These are phyloP conservation scores for Esteya vermicola DNA, from an alignment of 2,329 filamentous ascomycete species.

Conservation along the genomic window DNA sequence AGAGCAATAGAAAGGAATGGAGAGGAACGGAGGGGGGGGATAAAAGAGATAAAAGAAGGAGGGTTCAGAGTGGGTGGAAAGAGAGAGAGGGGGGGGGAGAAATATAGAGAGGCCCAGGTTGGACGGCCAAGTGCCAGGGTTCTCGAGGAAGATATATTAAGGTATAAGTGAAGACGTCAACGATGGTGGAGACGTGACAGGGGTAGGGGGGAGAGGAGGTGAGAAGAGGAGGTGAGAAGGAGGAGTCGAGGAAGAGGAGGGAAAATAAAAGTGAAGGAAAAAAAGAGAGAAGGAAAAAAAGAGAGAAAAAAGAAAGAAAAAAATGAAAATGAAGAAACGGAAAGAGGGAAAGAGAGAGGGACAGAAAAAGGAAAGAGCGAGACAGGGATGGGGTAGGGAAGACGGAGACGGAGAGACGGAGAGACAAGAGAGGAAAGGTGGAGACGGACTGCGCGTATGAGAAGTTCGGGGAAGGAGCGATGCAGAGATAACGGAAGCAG, in stretches of 20 bases:
- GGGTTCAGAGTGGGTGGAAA: background rate
- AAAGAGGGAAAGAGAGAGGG: too few relatives aligned
- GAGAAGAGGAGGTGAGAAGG: too few relatives aligned
- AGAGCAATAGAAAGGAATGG: background rate
- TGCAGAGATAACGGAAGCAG: background rate
- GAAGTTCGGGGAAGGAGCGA: background rate
- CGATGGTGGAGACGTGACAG: background rate
- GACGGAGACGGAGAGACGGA: background rate
- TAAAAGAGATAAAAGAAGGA: background rate
- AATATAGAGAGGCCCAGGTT: background rate
- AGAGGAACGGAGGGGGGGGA: too few relatives aligned
- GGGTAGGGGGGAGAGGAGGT: too few relatives aligned
- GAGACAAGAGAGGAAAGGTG: background rate
- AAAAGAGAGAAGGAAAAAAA: too few relatives aligned
- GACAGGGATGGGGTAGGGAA: background rate
- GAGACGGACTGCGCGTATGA: background rate
- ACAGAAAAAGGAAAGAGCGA: too few relatives aligned
- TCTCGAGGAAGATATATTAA: background rate
- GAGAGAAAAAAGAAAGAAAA: background rate
- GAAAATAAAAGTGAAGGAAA: too few relatives aligned
- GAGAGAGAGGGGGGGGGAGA: background rate
- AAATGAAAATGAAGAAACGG: too few relatives aligned
- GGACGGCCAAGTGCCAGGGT: background rate
- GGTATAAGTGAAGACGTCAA: slow-evolving; percentile 1
- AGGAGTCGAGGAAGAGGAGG: too few relatives aligned